phyloP scores from a whole-genome alignment of 306 rosid genomes.

The Acacia acuminata region DNA sequence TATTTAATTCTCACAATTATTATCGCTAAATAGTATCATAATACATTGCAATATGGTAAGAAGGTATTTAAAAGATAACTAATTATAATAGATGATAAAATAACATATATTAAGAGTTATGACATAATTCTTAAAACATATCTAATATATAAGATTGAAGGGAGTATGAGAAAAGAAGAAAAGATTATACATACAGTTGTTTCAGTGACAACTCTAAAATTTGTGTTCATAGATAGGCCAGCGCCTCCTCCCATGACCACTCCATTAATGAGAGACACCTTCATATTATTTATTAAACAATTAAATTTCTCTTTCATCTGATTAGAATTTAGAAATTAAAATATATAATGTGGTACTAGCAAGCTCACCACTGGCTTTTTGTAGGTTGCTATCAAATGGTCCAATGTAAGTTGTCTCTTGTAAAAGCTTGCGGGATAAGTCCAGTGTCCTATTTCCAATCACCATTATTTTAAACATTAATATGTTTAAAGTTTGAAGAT shows the following conservation, averaged over 20 bases:
- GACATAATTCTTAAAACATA: no score
- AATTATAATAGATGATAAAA: no score
- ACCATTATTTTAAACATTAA: neutral
- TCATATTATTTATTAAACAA: neutral
- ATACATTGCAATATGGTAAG: no score
- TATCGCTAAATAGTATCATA: no score
- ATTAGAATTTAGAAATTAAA: neutral
- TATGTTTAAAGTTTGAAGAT: neutral
- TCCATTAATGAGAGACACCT: constrained; percentile 35
- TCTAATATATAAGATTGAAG: no score
- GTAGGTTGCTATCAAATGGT: no score
- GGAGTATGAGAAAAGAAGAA: neutral
- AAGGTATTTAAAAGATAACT: no score
- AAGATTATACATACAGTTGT: constrained; percentile 24
- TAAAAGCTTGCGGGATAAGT: no score
- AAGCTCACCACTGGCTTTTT: constrained; percentile 34
- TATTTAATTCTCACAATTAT: no score
- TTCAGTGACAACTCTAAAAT: constrained; percentile 36
- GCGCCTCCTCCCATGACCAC: constrained; percentile 38
- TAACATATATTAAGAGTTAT: no score
- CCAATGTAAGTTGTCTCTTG: no score
- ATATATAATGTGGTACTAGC: neutral
- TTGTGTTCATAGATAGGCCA: constrained; percentile 24
- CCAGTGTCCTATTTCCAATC: no score
- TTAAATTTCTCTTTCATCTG: neutral